Conservation (phyloP, 345 rosid species). For the Syzygium grande region DNA sequence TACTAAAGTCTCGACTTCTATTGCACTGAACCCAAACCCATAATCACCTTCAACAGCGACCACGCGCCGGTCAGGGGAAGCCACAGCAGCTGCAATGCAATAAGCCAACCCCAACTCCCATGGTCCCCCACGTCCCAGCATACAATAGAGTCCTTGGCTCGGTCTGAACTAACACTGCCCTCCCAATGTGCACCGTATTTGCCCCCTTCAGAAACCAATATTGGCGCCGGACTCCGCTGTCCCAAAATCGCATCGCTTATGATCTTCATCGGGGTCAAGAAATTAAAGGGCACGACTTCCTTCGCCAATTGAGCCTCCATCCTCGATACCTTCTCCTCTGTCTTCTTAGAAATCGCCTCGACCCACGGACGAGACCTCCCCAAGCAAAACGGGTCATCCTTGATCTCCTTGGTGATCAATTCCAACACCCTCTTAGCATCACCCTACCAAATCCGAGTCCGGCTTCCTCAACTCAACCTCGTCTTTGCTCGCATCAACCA, state of each 20-base stretch:
- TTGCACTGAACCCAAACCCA: slow-evolving; percentile 93
- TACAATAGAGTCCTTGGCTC: slow-evolving; percentile 96
- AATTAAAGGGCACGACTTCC: slow-evolving; percentile 94
- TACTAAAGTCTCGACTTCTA: slow-evolving; percentile 63
- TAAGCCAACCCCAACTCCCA: slow-evolving; percentile 99
- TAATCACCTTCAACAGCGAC: slow-evolving; percentile 99
- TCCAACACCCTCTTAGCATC: slow-evolving; percentile 71
- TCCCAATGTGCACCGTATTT: slow-evolving; percentile 95
- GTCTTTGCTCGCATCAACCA: slow-evolving; percentile 66
- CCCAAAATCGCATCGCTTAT: slow-evolving; percentile 74
- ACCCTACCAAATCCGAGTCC: slow-evolving; percentile 57
- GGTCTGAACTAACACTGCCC: slow-evolving; percentile 88
- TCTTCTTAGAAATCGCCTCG: slow-evolving; percentile 63
- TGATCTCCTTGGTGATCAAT: slow-evolving; percentile 68
- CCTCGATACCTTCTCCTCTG: slow-evolving; percentile 52
- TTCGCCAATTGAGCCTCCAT: slow-evolving; percentile 81
- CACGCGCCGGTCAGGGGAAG: slow-evolving; percentile 5
- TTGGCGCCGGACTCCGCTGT: slow-evolving; percentile 74
- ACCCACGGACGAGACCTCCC: slow-evolving; percentile 82
- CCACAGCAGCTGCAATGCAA: slow-evolving; percentile 97
- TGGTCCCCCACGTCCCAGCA: slow-evolving; percentile 99
- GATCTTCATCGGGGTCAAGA: slow-evolving; percentile 89
- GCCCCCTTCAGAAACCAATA: slow-evolving; percentile 90
- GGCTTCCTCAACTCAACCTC: slow-evolving; percentile 85
- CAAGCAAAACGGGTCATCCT: slow-evolving; percentile 84